A percentile compares a stretch with the other conserved stretches of the same genome.
phyloP scores from a whole-genome alignment of 1,139 yeast genomes.

The Sugiyamaella grinbergsii region DNA sequence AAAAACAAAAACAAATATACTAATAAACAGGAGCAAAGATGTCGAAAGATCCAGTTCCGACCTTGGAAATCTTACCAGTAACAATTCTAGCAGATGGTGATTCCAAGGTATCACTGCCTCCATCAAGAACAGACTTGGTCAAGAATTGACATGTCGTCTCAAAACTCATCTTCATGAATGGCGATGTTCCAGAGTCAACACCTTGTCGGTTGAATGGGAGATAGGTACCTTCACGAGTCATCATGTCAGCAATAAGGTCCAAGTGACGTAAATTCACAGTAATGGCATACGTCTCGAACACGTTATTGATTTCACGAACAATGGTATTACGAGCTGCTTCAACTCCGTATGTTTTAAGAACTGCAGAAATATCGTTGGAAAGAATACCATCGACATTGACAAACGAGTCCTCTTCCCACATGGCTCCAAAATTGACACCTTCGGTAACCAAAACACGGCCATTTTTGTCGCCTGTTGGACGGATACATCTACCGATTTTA shows the following conservation, averaged over 20 bases:
- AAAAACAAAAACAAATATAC: neutral
- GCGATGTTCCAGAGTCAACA: constrained; percentile 91
- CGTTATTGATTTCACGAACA: constrained; percentile 93
- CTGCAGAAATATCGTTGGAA: constrained; percentile 92
- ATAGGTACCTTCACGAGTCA: constrained; percentile 98
- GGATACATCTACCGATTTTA: constrained; percentile 88
- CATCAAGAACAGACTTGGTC: constrained; percentile 93
- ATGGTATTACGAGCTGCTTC: constrained; percentile 98
- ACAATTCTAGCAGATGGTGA: constrained; percentile 96
- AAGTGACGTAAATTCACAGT: constrained; percentile 91
- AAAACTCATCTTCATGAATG: constrained; percentile 98
- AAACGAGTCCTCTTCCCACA: constrained; percentile 98
- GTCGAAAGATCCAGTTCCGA: constrained; percentile 97
- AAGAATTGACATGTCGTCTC: constrained; percentile 98
- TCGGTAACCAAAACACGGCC: constrained; percentile 83
- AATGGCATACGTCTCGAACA: constrained; percentile 95
- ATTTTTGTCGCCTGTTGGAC: constrained; percentile 67
- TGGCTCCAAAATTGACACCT: constrained; percentile 95
- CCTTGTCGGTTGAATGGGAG: constrained; percentile 98
- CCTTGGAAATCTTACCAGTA: constrained; percentile 84
- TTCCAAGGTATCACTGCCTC: constrained; percentile 84
- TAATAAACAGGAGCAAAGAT: constrained; percentile 43
- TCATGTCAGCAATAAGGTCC: constrained; percentile 96
- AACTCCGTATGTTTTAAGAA: constrained; percentile 90
- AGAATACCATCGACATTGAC: constrained; percentile 84